Evolutionary conservation across 192 early-diverging fungal species (phyloP).

Genomic region (Coemansia interrupta): DNA sequence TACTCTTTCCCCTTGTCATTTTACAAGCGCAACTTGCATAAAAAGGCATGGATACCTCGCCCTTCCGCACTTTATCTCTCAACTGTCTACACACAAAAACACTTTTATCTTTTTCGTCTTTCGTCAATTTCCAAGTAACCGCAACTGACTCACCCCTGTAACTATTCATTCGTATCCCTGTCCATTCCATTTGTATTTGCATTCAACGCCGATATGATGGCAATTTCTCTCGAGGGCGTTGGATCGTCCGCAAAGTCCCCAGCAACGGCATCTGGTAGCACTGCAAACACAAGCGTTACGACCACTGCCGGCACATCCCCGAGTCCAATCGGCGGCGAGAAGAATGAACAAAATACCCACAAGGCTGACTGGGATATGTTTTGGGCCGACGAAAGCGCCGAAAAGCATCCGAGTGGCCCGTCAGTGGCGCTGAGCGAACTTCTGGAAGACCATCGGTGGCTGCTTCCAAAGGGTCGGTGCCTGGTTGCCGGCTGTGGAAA

Average conservation of each 20-base stretch:
- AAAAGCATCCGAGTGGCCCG: slow-evolving; percentile 22
- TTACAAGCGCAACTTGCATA: too few relatives aligned
- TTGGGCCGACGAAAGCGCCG: slow-evolving; percentile 19
- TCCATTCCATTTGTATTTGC: not conserved
- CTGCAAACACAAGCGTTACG: too few relatives aligned
- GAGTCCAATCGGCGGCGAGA: too few relatives aligned
- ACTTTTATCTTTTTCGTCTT: not conserved
- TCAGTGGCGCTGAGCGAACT: slow-evolving; percentile 41
- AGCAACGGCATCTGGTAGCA: not conserved
- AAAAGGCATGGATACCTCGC: not conserved
- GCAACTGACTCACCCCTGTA: not conserved
- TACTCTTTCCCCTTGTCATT: not conserved
- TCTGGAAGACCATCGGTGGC: slow-evolving; percentile 40
- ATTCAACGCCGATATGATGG: slow-evolving; percentile 20
- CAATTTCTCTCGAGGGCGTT: slow-evolving; percentile 29
- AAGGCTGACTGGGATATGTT: slow-evolving; percentile 30
- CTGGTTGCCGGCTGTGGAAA: slow-evolving; percentile 48
- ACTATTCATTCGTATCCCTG: too few relatives aligned
- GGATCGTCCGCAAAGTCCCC: not conserved
- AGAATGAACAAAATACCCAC: slow-evolving; percentile 3
- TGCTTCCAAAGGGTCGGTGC: slow-evolving; percentile 44
- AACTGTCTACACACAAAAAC: not conserved
- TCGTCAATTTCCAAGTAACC: not conserved
- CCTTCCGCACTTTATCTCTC: not conserved
- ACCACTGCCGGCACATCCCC: too few relatives aligned